These are phyloP conservation scores for Coniferiporia sulphurascens DNA, from an alignment of 1,284 basidiomycete species.

Conservation along the genomic window DNA sequence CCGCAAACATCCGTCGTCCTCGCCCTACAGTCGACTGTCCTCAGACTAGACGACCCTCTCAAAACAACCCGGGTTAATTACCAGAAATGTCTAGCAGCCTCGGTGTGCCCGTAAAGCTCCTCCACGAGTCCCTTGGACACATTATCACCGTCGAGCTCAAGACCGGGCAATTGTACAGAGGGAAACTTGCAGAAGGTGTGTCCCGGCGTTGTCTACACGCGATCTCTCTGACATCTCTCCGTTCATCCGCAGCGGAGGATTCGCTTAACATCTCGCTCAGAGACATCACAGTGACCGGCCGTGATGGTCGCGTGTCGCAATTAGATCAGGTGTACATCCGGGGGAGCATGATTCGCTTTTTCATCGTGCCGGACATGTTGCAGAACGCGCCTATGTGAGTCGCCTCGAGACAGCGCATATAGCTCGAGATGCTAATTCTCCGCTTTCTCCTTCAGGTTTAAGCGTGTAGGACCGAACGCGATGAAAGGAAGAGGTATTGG, in stretches of 20 bases:
- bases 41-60: background rate
- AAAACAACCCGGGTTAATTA: background rate
- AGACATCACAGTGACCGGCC: conserved; percentile 96
- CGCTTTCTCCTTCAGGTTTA: conserved; percentile 69
- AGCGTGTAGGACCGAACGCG: conserved; percentile 95
- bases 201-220: conserved; percentile 9
- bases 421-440: conserved; percentile 16
- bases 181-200: conserved; percentile 93
- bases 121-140: conserved; percentile 94
- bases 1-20: background rate
- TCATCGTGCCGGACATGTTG: conserved; percentile 99
- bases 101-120: conserved; percentile 88
- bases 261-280: conserved; percentile 96
- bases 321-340: conserved; percentile 99
- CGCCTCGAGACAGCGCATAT: conserved; percentile 4
- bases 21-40: background rate
- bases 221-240: conserved; percentile 21
- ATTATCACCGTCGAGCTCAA: conserved; percentile 97
- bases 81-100: conserved; percentile 48
- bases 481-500: conserved; percentile 99
- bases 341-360: conserved; percentile 96
- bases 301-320: conserved; percentile 98
- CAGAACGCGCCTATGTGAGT: conserved; percentile 98
- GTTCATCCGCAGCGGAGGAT: conserved; percentile 77
- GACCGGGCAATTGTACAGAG: conserved; percentile 94